Conservation (phyloP, 2,329 filamentous ascomycete genomes). For the Paecilomyces dactylethromorphus region DNA sequence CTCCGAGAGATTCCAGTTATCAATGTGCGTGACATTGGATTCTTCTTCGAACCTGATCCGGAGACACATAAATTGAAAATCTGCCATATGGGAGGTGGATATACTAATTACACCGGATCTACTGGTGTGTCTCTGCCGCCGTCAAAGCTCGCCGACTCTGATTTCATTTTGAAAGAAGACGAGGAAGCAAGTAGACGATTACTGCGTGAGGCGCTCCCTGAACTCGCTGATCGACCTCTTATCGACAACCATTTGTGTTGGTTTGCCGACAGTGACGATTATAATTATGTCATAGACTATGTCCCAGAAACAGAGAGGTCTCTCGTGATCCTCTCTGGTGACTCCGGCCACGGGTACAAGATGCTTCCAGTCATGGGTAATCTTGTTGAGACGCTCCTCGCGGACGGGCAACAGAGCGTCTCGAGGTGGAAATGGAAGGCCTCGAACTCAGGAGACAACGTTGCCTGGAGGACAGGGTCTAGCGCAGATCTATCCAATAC, state of each 20-base stretch:
- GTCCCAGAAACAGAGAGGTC: slow-evolving; percentile 44
- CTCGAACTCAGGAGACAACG: not conserved
- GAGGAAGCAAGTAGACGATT: slow-evolving; percentile 47
- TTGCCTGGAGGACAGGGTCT: not conserved
- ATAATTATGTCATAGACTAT: slow-evolving; percentile 55
- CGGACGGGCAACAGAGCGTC: not conserved
- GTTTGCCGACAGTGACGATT: slow-evolving; percentile 57
- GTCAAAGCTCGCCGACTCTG: slow-evolving; percentile 21
- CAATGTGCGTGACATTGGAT: slow-evolving; percentile 56
- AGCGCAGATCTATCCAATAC: not conserved
- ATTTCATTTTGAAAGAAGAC: slow-evolving; percentile 49
- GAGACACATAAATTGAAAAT: slow-evolving; percentile 54
- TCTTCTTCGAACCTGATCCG: slow-evolving; percentile 60
- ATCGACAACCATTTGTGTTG: slow-evolving; percentile 55
- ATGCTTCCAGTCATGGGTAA: slow-evolving; percentile 55
- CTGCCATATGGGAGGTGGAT: slow-evolving; percentile 54
- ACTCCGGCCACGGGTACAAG: slow-evolving; percentile 59
- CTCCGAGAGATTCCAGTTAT: slow-evolving; percentile 56
- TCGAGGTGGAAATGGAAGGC: not conserved
- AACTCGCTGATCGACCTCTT: slow-evolving; percentile 49
- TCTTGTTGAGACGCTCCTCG: not conserved
- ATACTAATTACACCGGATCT: slow-evolving; percentile 42
- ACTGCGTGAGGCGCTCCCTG: slow-evolving; percentile 47
- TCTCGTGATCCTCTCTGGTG: slow-evolving; percentile 49
- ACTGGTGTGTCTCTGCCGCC: slow-evolving; percentile 39